phyloP scores from a whole-genome alignment of 306 rosid species.

The Arachis stenosperma region DNA sequence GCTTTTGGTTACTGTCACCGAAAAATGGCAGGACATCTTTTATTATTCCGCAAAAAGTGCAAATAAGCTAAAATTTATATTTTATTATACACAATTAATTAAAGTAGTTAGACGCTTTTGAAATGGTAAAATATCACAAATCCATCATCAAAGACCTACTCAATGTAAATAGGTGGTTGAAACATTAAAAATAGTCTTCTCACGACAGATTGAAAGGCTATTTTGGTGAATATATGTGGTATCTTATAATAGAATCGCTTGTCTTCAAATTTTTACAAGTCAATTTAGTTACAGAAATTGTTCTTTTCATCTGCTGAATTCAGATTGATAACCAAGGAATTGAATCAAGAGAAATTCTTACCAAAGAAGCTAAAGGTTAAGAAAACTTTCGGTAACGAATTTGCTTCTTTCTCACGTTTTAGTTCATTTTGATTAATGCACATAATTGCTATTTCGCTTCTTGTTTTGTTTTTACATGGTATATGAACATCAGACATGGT shows the following conservation, averaged over 20 bases:
- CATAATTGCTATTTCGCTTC: background rate
- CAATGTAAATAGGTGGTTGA: background rate
- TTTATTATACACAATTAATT: too few species aligned
- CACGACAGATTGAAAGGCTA: background rate
- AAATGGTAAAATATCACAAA: too few species aligned
- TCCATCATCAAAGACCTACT: too few species aligned
- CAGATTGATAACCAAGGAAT: background rate
- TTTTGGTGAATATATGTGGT: background rate
- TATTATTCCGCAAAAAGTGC: too few species aligned
- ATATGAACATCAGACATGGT: too few species aligned
- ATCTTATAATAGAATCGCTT: too few species aligned
- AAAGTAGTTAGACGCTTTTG: too few species aligned
- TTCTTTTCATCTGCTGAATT: conserved; percentile 20
- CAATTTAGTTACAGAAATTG: too few species aligned
- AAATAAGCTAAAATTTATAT: too few species aligned
- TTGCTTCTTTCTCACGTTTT: background rate
- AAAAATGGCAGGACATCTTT: too few species aligned
- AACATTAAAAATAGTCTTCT: background rate
- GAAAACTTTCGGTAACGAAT: conserved; percentile 34
- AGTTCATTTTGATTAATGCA: conserved; percentile 9
- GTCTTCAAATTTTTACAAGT: too few species aligned
- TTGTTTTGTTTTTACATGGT: background rate
- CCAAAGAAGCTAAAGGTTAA: background rate
- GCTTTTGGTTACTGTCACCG: too few species aligned
- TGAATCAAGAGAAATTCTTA: background rate